phyloP scores from a whole-genome alignment of 164 flowering plant genomes.

The Dillenia turbinata region DNA sequence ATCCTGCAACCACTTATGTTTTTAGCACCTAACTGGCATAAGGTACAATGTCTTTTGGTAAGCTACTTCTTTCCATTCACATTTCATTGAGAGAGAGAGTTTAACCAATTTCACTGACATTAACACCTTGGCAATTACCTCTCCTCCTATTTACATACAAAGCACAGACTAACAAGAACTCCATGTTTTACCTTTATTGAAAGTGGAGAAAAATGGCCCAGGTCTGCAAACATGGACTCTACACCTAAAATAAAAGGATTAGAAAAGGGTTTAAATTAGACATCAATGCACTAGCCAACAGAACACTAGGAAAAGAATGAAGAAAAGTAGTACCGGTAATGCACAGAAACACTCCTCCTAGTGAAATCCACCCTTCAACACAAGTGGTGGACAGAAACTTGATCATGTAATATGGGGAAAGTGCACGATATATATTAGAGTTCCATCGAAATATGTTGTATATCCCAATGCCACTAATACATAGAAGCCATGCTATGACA shows the following conservation, averaged over 20 bases:
- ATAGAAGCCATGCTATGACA: conserved; percentile 59
- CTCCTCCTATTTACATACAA: too few species aligned
- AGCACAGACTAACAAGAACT: too few species aligned
- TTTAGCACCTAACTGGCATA: too few species aligned
- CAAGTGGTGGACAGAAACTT: conserved; percentile 52
- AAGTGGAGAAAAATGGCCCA: conserved; percentile 64
- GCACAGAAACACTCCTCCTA: conserved; percentile 71
- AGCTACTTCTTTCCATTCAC: too few species aligned
- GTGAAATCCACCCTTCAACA: conserved; percentile 66
- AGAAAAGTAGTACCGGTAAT: conserved; percentile 62
- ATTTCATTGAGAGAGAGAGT: too few species aligned
- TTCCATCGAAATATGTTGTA: conserved; percentile 74
- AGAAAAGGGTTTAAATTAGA: conserved; percentile 5
- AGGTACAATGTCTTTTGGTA: too few species aligned
- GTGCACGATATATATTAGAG: conserved; percentile 43
- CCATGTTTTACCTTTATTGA: conserved; percentile 55
- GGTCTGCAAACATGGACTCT: conserved; percentile 80
- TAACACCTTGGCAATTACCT: too few species aligned
- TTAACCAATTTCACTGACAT: too few species aligned
- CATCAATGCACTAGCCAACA: conserved; percentile 4
- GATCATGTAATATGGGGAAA: conserved; percentile 65
- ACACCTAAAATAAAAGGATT: conserved; percentile 38
- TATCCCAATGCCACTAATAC: conserved; percentile 55
- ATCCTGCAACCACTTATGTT: too few species aligned
- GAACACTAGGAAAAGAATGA: conserved; percentile 4